Evolutionary conservation across 352 stramenopile genomes (phyloP).

Genomic region (Pilasporangium apinafurcum): DNA sequence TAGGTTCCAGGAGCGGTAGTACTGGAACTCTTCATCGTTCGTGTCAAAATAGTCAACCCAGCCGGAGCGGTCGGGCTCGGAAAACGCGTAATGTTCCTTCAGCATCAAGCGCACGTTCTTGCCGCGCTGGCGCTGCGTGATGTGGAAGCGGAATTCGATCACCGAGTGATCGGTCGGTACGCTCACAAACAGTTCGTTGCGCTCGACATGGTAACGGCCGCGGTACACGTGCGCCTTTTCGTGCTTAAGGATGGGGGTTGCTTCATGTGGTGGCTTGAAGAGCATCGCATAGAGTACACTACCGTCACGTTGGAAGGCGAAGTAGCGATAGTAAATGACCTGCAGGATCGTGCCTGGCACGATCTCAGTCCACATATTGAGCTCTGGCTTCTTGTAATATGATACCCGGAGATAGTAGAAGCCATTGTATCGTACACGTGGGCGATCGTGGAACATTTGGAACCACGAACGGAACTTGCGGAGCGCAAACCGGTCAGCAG

Average conservation of each 20-base stretch:
- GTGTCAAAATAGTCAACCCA: constrained; percentile 72
- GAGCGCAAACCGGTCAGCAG: constrained; percentile 50
- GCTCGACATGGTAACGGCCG: constrained; percentile 59
- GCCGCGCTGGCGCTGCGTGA: constrained; percentile 32
- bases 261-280: constrained; percentile 63
- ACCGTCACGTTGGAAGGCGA: constrained; percentile 70
- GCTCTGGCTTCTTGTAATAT: constrained; percentile 84
- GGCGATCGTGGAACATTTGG: constrained; percentile 60
- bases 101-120: constrained; percentile 59
- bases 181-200: constrained; percentile 56
- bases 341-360: constrained; percentile 62
- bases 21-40: constrained; percentile 68
- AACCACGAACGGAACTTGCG: constrained; percentile 65
- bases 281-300: constrained; percentile 74
- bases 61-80: constrained; percentile 51
- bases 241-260: constrained; percentile 18
- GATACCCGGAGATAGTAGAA: constrained; percentile 75
- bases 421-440: constrained; percentile 72
- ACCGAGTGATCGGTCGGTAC: constrained; percentile 63
- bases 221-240: constrained; percentile 34
- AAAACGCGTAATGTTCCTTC: constrained; percentile 68
- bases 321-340: constrained; percentile 82
- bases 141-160: constrained; percentile 62
- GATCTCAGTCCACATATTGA: constrained; percentile 81
- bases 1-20: constrained; percentile 61